phyloP scores from a whole-genome alignment of 2,329 filamentous ascomycete species.

The Pseudonectria foliicola region DNA sequence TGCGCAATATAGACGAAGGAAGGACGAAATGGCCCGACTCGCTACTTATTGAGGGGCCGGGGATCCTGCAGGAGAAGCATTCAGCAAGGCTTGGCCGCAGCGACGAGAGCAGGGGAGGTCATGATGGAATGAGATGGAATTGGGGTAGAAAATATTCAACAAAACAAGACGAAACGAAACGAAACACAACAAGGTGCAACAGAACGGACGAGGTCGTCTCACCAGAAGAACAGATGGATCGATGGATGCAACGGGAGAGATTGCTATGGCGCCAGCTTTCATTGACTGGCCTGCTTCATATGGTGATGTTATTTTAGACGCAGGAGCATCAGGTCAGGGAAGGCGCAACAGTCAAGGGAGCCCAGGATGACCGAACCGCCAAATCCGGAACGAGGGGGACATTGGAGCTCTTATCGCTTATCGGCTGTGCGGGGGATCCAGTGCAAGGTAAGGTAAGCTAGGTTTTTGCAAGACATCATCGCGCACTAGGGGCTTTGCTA shows the following conservation, averaged over 20 bases:
- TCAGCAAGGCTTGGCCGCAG: slow-evolving; percentile 12
- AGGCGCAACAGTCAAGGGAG: slow-evolving; percentile 11
- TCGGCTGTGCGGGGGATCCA: slow-evolving; percentile 16
- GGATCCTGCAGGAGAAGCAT: slow-evolving; percentile 24
- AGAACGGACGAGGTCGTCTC: slow-evolving; percentile 18
- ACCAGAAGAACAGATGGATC: too few relatives aligned
- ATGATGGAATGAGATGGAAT: too few relatives aligned
- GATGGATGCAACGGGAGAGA: slow-evolving; percentile 16
- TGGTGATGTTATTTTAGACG: slow-evolving; percentile 12
- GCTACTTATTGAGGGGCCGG: slow-evolving; percentile 24
- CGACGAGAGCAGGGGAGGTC: slow-evolving; percentile 2
- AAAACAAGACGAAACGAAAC: slow-evolving; percentile 7
- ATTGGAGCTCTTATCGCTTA: slow-evolving; percentile 24
- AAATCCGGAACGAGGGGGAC: slow-evolving; percentile 10
- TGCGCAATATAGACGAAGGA: too few relatives aligned
- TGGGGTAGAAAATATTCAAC: slow-evolving; percentile 1
- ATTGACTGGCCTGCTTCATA: slow-evolving; percentile 14
- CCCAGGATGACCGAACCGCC: slow-evolving; percentile 7
- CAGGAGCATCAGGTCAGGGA: slow-evolving; percentile 7
- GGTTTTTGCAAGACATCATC: slow-evolving; percentile 14
- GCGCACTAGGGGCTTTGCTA: slow-evolving; percentile 10
- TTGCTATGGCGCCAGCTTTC: slow-evolving; percentile 23
- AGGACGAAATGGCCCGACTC: slow-evolving; percentile 21
- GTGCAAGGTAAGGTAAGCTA: slow-evolving; percentile 10
- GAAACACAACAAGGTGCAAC: slow-evolving; percentile 2